phyloP scores from a whole-genome alignment of 2,329 filamentous ascomycete genomes.

The Cucurbitaria berberidis region DNA sequence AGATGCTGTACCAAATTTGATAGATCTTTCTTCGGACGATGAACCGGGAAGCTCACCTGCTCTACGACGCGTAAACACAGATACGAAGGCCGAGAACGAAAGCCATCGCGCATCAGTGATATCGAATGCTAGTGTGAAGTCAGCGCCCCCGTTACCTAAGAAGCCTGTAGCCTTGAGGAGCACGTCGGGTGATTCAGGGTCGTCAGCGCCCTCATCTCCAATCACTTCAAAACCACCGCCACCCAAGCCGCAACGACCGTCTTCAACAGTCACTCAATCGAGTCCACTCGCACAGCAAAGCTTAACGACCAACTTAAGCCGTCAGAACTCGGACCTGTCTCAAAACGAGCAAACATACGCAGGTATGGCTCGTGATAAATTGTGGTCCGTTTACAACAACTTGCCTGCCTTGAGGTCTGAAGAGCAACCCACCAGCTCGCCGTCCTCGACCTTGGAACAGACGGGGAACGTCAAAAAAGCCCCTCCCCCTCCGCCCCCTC shows the following conservation, averaged over 20 bases:
- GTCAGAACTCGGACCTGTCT: constrained; percentile 10
- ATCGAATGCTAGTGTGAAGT: constrained; percentile 31
- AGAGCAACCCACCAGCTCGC: constrained; percentile 15
- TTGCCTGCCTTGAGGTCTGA: constrained; percentile 45
- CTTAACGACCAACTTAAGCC: constrained; percentile 23
- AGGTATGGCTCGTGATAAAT: constrained; percentile 47
- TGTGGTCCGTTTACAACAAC: constrained; percentile 49
- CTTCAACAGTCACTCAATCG: constrained; percentile 31
- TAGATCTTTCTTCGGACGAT: constrained; percentile 57
- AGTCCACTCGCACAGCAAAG: constrained; percentile 38
- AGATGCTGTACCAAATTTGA: constrained; percentile 49
- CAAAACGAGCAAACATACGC: constrained; percentile 42
- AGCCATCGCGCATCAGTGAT: constrained; percentile 20
- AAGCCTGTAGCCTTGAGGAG: constrained; percentile 50
- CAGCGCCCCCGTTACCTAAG: constrained; percentile 39
- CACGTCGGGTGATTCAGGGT: constrained; percentile 38
- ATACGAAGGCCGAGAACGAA: constrained; percentile 26
- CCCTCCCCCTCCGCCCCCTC: constrained; percentile 45
- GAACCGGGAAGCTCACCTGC: constrained; percentile 26
- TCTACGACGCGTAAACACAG: constrained; percentile 34
- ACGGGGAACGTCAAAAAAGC: constrained; percentile 20
- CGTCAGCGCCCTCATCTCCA: constrained; percentile 11
- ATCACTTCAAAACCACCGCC: constrained; percentile 43
- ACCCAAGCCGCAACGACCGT: constrained; percentile 41
- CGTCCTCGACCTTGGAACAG: constrained; percentile 16